A percentile compares a stretch with the other conserved stretches of the same genome.
These are phyloP conservation scores for Colletotrichum sp. DNA, from an alignment of 2,329 filamentous ascomycete genomes.

Conservation along the genomic window DNA sequence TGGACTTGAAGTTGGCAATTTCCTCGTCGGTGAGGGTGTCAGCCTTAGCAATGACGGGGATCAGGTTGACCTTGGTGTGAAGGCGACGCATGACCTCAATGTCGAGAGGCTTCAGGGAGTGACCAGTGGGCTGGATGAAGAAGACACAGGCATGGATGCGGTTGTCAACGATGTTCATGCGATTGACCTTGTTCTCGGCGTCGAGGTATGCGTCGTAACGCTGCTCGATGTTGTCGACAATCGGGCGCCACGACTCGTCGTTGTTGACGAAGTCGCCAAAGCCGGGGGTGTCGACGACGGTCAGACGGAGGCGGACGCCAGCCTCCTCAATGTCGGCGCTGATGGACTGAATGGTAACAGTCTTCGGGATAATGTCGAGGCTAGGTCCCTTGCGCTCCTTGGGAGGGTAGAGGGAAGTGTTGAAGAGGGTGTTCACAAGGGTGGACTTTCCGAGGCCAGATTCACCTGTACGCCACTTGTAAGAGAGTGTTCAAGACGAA, in stretches of 20 bases:
- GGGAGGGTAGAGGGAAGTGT: conserved; percentile 97
- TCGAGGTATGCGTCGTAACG: conserved; percentile 98
- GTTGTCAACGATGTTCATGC: conserved; percentile 99
- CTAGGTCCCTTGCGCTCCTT: conserved; percentile 98
- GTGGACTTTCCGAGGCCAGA: conserved; percentile 99
- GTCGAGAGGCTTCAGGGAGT: conserved; percentile 97
- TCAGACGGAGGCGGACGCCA: conserved; percentile 92
- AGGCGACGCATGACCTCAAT: conserved; percentile 99
- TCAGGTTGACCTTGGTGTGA: conserved; percentile 99
- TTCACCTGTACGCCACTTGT: conserved; percentile 70
- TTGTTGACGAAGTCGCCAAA: conserved; percentile 99
- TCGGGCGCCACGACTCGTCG: conserved; percentile 98
- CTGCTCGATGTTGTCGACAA: conserved; percentile 99
- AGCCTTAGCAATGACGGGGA: conserved; percentile 98
- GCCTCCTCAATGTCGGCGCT: conserved; percentile 98
- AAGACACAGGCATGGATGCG: conserved; percentile 98
- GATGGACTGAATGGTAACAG: conserved; percentile 91
- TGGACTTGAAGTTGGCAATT: conserved; percentile 90
- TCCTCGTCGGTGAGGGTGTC: conserved; percentile 98
- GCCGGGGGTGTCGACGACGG: conserved; percentile 95
- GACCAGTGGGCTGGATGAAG: conserved; percentile 98
- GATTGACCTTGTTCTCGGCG: conserved; percentile 99
- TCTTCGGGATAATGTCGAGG: conserved; percentile 98
- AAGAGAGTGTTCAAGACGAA: background rate
- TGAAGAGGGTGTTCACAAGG: conserved; percentile 98